Evolutionary conservation across 1,284 basidiomycete genomes (phyloP).

Genomic region (Somion occarium): DNA sequence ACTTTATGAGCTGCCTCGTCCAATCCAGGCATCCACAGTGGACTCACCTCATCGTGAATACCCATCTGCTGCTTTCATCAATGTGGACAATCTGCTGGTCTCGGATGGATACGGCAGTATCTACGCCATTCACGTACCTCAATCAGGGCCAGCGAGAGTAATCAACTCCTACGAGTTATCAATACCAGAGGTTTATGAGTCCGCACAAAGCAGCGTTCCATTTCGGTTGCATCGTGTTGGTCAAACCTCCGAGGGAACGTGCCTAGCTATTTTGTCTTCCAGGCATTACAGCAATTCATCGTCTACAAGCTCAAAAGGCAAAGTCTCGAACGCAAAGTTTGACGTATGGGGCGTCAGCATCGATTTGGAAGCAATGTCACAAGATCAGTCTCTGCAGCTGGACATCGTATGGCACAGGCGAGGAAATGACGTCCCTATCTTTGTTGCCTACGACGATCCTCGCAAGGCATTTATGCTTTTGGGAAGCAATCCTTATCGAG

Average conservation of each 20-base stretch:
- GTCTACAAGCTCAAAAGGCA: constrained; percentile 5
- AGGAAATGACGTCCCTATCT: constrained; percentile 69
- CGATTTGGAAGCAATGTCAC: constrained; percentile 33
- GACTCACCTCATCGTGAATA: constrained; percentile 60
- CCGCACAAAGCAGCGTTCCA: constrained; percentile 32
- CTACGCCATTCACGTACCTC: constrained; percentile 47
- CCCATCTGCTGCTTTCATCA: constrained; percentile 64
- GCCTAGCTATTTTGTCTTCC: constrained; percentile 52
- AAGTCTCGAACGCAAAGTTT: constrained; percentile 36
- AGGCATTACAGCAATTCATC: constrained; percentile 35
- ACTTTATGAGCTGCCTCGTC: constrained; percentile 56
- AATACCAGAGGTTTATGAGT: constrained; percentile 21
- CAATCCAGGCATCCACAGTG: constrained; percentile 33
- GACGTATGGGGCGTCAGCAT: constrained; percentile 61
- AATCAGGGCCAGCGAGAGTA: constrained; percentile 35
- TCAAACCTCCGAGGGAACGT: constrained; percentile 32
- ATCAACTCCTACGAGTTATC: constrained; percentile 52
- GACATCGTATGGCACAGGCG: constrained; percentile 63
- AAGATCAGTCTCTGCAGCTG: constrained; percentile 31
- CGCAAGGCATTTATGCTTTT: constrained; percentile 48
- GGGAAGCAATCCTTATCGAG: constrained; percentile 52
- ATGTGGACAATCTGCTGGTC: constrained; percentile 48
- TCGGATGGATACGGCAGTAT: constrained; percentile 73
- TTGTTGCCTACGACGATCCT: constrained; percentile 44
- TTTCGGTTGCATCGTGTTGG: constrained; percentile 55